Percentiles rank a stretch among this genome's conserved stretches.
Evolutionary conservation across 768 basidiomycete species (phyloP).

Genomic region (Naematelia encephala): DNA sequence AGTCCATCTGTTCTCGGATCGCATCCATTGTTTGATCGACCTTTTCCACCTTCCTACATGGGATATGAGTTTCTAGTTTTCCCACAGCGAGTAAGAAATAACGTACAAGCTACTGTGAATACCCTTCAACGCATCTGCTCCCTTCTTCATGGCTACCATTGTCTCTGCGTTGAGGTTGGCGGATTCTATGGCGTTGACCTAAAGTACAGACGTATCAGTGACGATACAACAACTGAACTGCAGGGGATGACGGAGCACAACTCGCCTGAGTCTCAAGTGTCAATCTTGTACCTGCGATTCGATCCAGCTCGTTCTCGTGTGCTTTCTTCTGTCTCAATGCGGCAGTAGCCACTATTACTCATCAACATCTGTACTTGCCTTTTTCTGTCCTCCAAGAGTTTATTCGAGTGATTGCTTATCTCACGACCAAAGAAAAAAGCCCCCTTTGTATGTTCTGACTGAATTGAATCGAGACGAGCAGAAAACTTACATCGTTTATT

Average conservation of each 20-base stretch:
- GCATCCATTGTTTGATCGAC: constrained; percentile 85
- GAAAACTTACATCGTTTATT: constrained; percentile 79
- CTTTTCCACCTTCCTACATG: constrained; percentile 70
- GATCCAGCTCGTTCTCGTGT: constrained; percentile 78
- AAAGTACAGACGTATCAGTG: not conserved
- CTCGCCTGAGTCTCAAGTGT: constrained; percentile 83
- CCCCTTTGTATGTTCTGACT: too few species aligned
- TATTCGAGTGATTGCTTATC: too few species aligned
- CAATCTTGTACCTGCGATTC: constrained; percentile 75
- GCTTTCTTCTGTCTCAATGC: constrained; percentile 92
- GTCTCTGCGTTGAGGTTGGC: constrained; percentile 98
- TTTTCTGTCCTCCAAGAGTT: too few species aligned
- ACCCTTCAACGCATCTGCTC: constrained; percentile 62
- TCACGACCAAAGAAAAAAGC: too few species aligned
- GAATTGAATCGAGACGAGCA: too few species aligned
- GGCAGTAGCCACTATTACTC: constrained; percentile 69
- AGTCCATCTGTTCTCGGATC: constrained; percentile 83
- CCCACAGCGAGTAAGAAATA: not conserved
- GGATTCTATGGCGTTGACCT: constrained; percentile 90
- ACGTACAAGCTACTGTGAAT: constrained; percentile 79
- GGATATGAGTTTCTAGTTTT: too few species aligned
- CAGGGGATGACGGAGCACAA: not conserved
- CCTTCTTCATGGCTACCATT: constrained; percentile 96
- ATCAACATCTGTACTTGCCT: not conserved
- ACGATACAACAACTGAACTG: not conserved